Evolutionary conservation across 75 land plant genomes (phyloP), one percentile per base, ranked within the genome.

Genomic region (Pinus tabuliformis): DNA sequence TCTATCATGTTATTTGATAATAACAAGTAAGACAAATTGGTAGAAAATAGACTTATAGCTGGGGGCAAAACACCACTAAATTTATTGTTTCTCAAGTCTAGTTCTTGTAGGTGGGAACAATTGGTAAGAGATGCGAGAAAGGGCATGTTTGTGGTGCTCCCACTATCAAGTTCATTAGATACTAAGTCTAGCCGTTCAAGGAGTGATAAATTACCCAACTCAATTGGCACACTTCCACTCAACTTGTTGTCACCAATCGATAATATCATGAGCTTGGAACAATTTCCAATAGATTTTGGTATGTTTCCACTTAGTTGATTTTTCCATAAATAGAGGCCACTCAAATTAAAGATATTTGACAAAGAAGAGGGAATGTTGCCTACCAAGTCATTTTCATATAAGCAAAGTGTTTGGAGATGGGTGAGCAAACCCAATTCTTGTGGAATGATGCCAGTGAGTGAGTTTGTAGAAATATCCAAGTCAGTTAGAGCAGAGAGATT

Each of bases 201-300:
- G 52, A 9, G 1, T 5, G 56, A 37, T 2, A 78, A 57, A 9
- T 39, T 62, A 6, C 83, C 78, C 22, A 85, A 22, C 66, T 59
- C 73, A 15, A 60, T 18, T 17, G 86, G 79, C 15, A 79, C 58
- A 37, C 16, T 24, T 5, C 87, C 86, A n/a, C 70, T 76, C 56
- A 86, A 66, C 8, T 57, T 36, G 75, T 86, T 86, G 24, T 63
- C 1, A 33, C 59, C 52, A 13, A 86, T 52, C 20, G 71, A 62
- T 11, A 84, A 6, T 4, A 30, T 3, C 16, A 2, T 20, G 21
- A 86, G 72, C n/a, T 17, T 16, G 3, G 79, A 71, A 33, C 79
- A 78, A 9, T 49, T 49, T 49, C 54, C 54, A 49, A 49, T 49
- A 11, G 54, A 49, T 9, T 49, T 49, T 49, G 54, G 54, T 49